These are phyloP conservation scores for Coemansia sp. DNA, from an alignment of 371 early-diverging fungal species.

Conservation along the genomic window DNA sequence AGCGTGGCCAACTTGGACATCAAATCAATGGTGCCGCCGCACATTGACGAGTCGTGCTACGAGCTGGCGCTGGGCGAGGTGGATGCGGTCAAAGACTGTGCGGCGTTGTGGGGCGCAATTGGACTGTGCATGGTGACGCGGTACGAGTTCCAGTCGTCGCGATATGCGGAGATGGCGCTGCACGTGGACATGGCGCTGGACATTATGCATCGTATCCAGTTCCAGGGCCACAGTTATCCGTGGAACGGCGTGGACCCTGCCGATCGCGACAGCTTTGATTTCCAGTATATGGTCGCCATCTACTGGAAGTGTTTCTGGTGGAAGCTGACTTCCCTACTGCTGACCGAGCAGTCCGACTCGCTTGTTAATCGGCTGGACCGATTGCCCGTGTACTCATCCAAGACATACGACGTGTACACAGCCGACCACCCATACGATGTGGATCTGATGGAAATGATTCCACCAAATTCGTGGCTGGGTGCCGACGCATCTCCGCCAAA, in stretches of 20 bases:
- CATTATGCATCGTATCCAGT: slow-evolving; percentile 23
- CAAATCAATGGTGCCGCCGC: slow-evolving; percentile 34
- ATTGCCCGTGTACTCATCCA: slow-evolving; percentile 45
- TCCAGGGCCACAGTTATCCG: slow-evolving; percentile 38
- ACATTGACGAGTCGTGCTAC: slow-evolving; percentile 46
- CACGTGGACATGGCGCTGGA: slow-evolving; percentile 47
- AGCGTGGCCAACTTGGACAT: slow-evolving; percentile 30
- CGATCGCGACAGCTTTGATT: slow-evolving; percentile 38
- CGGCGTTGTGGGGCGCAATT: slow-evolving; percentile 42
- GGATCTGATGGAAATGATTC: slow-evolving; percentile 39
- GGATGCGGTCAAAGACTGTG: slow-evolving; percentile 21
- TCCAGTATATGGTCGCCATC: slow-evolving; percentile 42
- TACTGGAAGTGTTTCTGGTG: slow-evolving; percentile 47
- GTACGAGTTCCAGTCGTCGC: slow-evolving; percentile 47
- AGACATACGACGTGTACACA: slow-evolving; percentile 42
- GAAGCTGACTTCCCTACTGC: slow-evolving; percentile 39
- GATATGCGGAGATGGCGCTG: slow-evolving; percentile 42
- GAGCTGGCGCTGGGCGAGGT: slow-evolving; percentile 32
- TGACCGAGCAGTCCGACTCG: slow-evolving; percentile 14
- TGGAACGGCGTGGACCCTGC: slow-evolving; percentile 26
- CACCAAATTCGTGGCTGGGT: slow-evolving; percentile 31
- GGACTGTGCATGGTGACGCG: slow-evolving; percentile 37
- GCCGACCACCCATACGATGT: slow-evolving; percentile 34
- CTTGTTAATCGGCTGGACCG: slow-evolving; percentile 12
- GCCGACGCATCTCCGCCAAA: slow-evolving; percentile 21